Percentiles rank a stretch among this genome's conserved stretches.
These are phyloP conservation scores for Fusarium fujikuroi DNA, from an alignment of 2,329 filamentous ascomycete species.

Conservation along the genomic window DNA sequence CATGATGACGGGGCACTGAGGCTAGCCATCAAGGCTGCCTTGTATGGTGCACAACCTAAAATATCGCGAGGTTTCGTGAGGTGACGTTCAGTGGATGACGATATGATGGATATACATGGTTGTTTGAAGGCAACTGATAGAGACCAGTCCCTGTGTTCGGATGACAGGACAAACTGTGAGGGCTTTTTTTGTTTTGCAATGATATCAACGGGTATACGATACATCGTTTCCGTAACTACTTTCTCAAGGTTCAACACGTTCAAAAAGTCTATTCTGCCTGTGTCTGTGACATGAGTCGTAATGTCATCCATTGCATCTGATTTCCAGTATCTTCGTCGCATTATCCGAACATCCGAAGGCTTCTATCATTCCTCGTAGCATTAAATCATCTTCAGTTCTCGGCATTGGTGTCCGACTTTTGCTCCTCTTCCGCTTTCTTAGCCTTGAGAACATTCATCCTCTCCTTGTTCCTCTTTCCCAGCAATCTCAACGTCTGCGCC, in stretches of 20 bases:
- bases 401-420: slow-evolving; percentile 3
- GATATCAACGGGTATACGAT: slow-evolving; percentile 46
- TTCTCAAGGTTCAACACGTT: slow-evolving; percentile 29
- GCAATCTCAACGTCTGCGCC: slow-evolving; percentile 71
- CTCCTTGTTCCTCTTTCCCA: slow-evolving; percentile 75
- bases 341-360: neutral
- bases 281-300: neutral
- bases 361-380: neutral
- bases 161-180: slow-evolving; percentile 22
- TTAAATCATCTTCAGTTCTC: neutral
- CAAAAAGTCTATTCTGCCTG: neutral
- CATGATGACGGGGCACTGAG: slow-evolving; percentile 28
- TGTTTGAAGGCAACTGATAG: slow-evolving; percentile 34
- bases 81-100: slow-evolving; percentile 14
- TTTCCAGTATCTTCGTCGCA: neutral
- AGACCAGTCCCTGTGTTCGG: slow-evolving; percentile 25
- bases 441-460: slow-evolving; percentile 64
- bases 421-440: slow-evolving; percentile 24
- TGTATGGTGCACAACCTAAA: slow-evolving; percentile 27
- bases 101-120: slow-evolving; percentile 27
- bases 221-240: slow-evolving; percentile 39
- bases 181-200: slow-evolving; percentile 39
- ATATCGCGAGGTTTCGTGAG: slow-evolving; percentile 24
- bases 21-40: slow-evolving; percentile 36
- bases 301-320: neutral